Conservation (phyloP, 768 basidiomycete genomes). For the Phylloporus sp. region DNA sequence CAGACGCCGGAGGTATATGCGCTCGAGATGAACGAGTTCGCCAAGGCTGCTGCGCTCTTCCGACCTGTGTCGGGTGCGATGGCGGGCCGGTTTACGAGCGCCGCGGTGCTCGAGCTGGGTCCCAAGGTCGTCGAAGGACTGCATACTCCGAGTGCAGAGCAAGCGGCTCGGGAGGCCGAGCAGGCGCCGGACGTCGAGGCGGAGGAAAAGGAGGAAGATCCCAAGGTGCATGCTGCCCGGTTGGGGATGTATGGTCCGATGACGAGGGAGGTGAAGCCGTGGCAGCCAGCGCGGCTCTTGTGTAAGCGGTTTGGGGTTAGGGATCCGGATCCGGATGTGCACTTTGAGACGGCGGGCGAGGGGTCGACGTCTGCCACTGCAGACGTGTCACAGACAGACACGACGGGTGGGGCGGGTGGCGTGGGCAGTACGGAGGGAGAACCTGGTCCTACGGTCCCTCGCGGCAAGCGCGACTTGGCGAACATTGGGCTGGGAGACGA, state of each 20-base stretch:
- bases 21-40: slow-evolving; percentile 81
- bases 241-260: slow-evolving; percentile 87
- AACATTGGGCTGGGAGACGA: slow-evolving; percentile 93
- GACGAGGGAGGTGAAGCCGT: slow-evolving; percentile 69
- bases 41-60: slow-evolving; percentile 83
- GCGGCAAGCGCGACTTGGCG: slow-evolving; percentile 53
- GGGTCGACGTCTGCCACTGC: slow-evolving; percentile 20
- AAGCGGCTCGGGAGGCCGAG: slow-evolving; percentile 33
- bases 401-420: not conserved
- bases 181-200: slow-evolving; percentile 40
- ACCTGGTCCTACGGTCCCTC: not conserved
- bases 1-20: slow-evolving; percentile 68
- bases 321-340: slow-evolving; percentile 67
- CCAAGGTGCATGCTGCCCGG: slow-evolving; percentile 75
- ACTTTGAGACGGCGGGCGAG: slow-evolving; percentile 29
- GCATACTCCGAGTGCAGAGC: slow-evolving; percentile 48
- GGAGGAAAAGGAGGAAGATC: slow-evolving; percentile 51
- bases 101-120: slow-evolving; percentile 62
- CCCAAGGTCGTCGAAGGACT: slow-evolving; percentile 63
- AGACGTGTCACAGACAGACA: slow-evolving; percentile 9
- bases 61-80: slow-evolving; percentile 90
- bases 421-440: not conserved
- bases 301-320: slow-evolving; percentile 94
- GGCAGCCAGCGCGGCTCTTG: slow-evolving; percentile 79
- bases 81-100: slow-evolving; percentile 90